Conservation (phyloP, 768 basidiomycete genomes). For the Xerocomellus intermedius region DNA sequence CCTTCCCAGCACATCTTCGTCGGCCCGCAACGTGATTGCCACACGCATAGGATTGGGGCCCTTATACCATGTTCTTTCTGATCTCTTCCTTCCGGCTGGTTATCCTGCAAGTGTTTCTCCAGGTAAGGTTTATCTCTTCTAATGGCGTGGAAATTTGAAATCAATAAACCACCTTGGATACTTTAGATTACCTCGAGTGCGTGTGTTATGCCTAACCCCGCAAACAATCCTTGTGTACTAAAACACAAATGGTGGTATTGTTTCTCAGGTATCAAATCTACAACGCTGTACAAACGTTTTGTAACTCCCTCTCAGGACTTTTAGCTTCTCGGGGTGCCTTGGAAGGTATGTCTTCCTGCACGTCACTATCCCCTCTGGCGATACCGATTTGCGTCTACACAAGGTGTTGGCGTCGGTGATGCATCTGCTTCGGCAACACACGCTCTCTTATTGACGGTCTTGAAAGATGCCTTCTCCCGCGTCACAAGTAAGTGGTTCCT, state of each 20-base stretch:
- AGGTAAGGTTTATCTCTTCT: slow-evolving; percentile 35
- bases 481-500: slow-evolving; percentile 50
- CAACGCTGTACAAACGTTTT: slow-evolving; percentile 69
- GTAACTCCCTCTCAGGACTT: slow-evolving; percentile 61
- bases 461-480: slow-evolving; percentile 64
- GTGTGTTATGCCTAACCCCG: slow-evolving; percentile 13
- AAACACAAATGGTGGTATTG: background rate
- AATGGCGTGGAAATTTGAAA: background rate
- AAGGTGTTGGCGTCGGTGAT: slow-evolving; percentile 71
- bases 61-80: slow-evolving; percentile 19
- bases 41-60: background rate
- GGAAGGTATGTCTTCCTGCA: slow-evolving; percentile 44
- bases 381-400: background rate
- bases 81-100: slow-evolving; percentile 59
- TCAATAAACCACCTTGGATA: background rate
- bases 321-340: slow-evolving; percentile 66
- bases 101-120: slow-evolving; percentile 61
- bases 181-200: slow-evolving; percentile 55
- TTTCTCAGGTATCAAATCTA: slow-evolving; percentile 57
- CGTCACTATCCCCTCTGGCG: background rate
- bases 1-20: background rate
- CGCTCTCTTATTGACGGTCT: slow-evolving; percentile 60
- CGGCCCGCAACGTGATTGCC: background rate
- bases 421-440: slow-evolving; percentile 63
- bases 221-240: slow-evolving; percentile 2